phyloP scores from a whole-genome alignment of 352 stramenopile species.

The Phytophthora ramorum region DNA sequence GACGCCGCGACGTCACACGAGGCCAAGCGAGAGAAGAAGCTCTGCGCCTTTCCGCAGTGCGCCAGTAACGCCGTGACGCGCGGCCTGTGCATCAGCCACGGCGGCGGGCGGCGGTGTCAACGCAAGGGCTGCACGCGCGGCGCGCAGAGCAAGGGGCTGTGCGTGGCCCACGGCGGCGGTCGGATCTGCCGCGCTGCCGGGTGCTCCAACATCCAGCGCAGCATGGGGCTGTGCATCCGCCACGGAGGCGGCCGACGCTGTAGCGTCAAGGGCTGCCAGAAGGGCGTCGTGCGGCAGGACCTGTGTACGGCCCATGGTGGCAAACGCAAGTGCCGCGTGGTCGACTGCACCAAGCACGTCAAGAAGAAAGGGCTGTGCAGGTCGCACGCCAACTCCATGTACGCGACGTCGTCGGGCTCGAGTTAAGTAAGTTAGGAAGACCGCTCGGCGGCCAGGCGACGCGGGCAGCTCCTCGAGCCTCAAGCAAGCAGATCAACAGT shows the following conservation, averaged over 20 bases:
- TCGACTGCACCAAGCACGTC: slow-evolving; percentile 86
- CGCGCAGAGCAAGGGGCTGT: slow-evolving; percentile 84
- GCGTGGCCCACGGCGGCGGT: slow-evolving; percentile 83
- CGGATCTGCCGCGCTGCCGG: slow-evolving; percentile 82
- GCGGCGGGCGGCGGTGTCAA: slow-evolving; percentile 80
- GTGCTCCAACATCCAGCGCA: slow-evolving; percentile 89
- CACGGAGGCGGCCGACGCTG: slow-evolving; percentile 87
- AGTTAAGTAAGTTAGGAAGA: slow-evolving; percentile 26
- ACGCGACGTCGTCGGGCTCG: slow-evolving; percentile 25
- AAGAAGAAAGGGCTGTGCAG: slow-evolving; percentile 87
- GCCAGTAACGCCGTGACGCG: slow-evolving; percentile 81
- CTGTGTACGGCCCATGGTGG: slow-evolving; percentile 88
- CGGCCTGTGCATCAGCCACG: slow-evolving; percentile 84
- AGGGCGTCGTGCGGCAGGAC: slow-evolving; percentile 87
- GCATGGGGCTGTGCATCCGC: slow-evolving; percentile 89
- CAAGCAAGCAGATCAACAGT: slow-evolving; percentile 5
- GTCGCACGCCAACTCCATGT: slow-evolving; percentile 78
- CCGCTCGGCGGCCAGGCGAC: background rate
- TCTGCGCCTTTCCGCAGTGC: slow-evolving; percentile 78
- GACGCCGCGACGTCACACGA: slow-evolving; percentile 24
- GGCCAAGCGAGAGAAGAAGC: slow-evolving; percentile 72
- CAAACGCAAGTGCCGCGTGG: slow-evolving; percentile 83
- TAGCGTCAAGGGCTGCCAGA: slow-evolving; percentile 81
- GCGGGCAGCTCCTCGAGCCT: background rate
- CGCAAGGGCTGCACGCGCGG: slow-evolving; percentile 83